phyloP scores from a whole-genome alignment of 1,139 yeast species.

The Taphrina sp. region DNA sequence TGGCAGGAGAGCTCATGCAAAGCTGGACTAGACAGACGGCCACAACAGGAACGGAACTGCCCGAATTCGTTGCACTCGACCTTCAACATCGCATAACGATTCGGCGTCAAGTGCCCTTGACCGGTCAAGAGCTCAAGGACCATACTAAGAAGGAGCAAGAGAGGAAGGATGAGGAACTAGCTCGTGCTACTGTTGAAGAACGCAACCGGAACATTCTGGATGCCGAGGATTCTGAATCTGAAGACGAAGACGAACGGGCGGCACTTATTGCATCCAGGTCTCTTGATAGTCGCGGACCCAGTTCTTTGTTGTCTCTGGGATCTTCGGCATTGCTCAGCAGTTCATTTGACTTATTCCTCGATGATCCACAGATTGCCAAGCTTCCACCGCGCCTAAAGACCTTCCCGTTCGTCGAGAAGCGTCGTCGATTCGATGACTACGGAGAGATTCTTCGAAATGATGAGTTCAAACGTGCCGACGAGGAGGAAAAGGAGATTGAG shows the following conservation, averaged over 20 bases:
- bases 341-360: constrained; percentile 33
- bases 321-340: constrained; percentile 33
- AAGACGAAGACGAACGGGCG: constrained; percentile 45
- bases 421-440: constrained; percentile 73
- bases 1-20: constrained; percentile 52
- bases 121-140: constrained; percentile 44
- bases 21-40: constrained; percentile 51
- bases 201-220: constrained; percentile 58
- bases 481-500: constrained; percentile 30
- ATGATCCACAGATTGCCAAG: constrained; percentile 23
- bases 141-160: constrained; percentile 42
- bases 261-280: constrained; percentile 19
- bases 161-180: constrained; percentile 51
- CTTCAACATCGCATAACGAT: constrained; percentile 27
- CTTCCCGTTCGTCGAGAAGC: constrained; percentile 65
- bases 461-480: constrained; percentile 54
- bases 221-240: constrained; percentile 33
- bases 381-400: constrained; percentile 48
- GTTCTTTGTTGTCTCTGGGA: constrained; percentile 24
- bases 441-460: constrained; percentile 68
- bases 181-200: constrained; percentile 57
- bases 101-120: constrained; percentile 40
- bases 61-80: constrained; percentile 21
- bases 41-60: constrained; percentile 37
- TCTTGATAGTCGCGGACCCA: constrained; percentile 17